Base-by-base conservation (phyloP, 495 filamentous ascomycete genomes). In the Aspergillus nanangensis region DNA sequence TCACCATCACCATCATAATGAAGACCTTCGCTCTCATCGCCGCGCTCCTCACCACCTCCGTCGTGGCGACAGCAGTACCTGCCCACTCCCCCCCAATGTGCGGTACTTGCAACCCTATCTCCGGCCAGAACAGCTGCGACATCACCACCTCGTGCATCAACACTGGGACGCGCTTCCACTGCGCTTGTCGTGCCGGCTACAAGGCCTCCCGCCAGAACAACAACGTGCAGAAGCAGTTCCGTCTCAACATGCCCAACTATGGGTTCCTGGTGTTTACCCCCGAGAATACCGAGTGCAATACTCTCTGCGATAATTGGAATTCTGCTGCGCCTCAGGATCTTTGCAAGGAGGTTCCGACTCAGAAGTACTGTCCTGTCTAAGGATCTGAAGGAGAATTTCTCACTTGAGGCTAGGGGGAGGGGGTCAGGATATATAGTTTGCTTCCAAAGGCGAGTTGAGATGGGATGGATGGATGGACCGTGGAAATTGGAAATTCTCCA, bases 111-210 rank as follows among this genome's bases (percentile, higher is more conserved):
- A 72, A 71, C 44, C 67, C 69, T 7, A 10, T 69, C 44, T 69
- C 69, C 2, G 69, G 69, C 39, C 47, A 66, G 36, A 72, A 72
- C 54, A 45, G 53, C 48, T 72, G 69, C 46, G 69, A 71, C 41
- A 48, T 65, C 22, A 68, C 65, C 10, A 72, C 69, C 34, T 70
- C 67, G 25, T 72, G 69, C 51, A 72, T 72, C 42, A 93, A 70
- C 45, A 80, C 84, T 0, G 83, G 84, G 23, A 80, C 68, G 34
- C 86, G 69, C 58, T 93, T 85, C 50, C 90, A 88, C 64, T 90
- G 84, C 11, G 87, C 86, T 51, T 87, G 52, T 78, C 77, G 43
- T 77, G 75, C 47, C 75, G 87, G 51, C 81, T 73, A 66, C 84
- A 93, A 50, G 82, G 79, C 46, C 80, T 68, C 65, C 9, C 21